A percentile compares a stretch with the other conserved stretches of the same genome.
Evolutionary conservation across 1,284 basidiomycete genomes (phyloP).

Genomic region (Fomitopsis palustris): DNA sequence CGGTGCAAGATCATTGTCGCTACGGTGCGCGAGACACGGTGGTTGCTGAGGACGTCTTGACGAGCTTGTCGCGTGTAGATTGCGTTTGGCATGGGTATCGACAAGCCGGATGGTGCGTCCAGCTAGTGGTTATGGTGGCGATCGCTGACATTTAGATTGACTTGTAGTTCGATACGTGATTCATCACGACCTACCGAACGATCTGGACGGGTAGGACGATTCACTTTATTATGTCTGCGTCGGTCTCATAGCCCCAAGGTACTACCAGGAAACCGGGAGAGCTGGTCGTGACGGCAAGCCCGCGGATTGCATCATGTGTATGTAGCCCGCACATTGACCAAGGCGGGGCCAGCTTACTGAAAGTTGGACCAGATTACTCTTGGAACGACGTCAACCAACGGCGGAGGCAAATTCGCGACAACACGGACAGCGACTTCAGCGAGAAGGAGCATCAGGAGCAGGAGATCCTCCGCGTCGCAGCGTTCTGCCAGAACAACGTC

Average conservation of each 20-base stretch:
- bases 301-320: constrained; percentile 62
- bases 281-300: constrained; percentile 76
- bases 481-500: constrained; percentile 79
- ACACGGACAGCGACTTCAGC: constrained; percentile 36
- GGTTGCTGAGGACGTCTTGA: neutral
- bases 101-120: constrained; percentile 73
- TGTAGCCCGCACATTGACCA: constrained; percentile 12
- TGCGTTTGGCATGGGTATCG: constrained; percentile 98
- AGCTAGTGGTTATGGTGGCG: neutral
- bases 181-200: constrained; percentile 68
- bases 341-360: neutral
- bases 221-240: neutral
- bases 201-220: constrained; percentile 54
- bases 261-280: constrained; percentile 85
- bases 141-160: neutral
- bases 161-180: constrained; percentile 71
- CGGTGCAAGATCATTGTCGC: constrained; percentile 85
- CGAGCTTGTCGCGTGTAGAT: constrained; percentile 26
- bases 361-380: constrained; percentile 43
- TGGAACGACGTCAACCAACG: constrained; percentile 49
- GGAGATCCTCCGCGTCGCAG: constrained; percentile 55
- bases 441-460: constrained; percentile 59
- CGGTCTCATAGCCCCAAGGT: constrained; percentile 32
- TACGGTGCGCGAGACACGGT: constrained; percentile 48
- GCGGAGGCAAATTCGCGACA: constrained; percentile 49